Conservation (phyloP, 140 eudicot species). For the Senecio squalidus region DNA sequence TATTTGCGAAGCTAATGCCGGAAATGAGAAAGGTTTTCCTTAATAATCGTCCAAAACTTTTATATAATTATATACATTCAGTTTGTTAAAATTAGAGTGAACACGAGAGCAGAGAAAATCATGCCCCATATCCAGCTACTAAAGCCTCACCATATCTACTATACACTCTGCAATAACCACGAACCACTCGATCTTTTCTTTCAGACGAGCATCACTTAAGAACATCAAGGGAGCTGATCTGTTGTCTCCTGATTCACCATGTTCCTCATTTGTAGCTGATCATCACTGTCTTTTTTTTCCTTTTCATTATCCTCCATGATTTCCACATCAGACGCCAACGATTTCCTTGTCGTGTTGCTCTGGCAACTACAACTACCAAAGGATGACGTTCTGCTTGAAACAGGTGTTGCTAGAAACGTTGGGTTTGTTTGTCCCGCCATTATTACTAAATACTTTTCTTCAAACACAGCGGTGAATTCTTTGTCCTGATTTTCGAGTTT, state of each 20-base stretch:
- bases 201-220: neutral
- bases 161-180: slow-evolving; percentile 1
- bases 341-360: neutral
- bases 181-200: neutral
- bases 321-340: slow-evolving; percentile 10
- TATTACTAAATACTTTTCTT: slow-evolving; percentile 62
- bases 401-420: slow-evolving; percentile 60
- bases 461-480: slow-evolving; percentile 29
- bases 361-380: slow-evolving; percentile 39
- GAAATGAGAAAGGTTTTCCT: neutral
- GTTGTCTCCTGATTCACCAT: slow-evolving; percentile 17
- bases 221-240: neutral
- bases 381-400: slow-evolving; percentile 48
- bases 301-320: slow-evolving; percentile 12
- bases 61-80: slow-evolving; percentile 23
- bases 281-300: slow-evolving; percentile 6
- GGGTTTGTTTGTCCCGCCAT: slow-evolving; percentile 73
- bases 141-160: slow-evolving; percentile 5
- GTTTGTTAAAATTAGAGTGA: neutral
- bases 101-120: neutral
- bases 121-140: slow-evolving; percentile 9
- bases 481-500: slow-evolving; percentile 20
- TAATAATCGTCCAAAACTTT: neutral
- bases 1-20: too few relatives aligned
- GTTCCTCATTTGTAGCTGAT: slow-evolving; percentile 20